These are phyloP conservation scores for Coemansia sp. DNA, from an alignment of 192 early-diverging fungal genomes.

Conservation along the genomic window DNA sequence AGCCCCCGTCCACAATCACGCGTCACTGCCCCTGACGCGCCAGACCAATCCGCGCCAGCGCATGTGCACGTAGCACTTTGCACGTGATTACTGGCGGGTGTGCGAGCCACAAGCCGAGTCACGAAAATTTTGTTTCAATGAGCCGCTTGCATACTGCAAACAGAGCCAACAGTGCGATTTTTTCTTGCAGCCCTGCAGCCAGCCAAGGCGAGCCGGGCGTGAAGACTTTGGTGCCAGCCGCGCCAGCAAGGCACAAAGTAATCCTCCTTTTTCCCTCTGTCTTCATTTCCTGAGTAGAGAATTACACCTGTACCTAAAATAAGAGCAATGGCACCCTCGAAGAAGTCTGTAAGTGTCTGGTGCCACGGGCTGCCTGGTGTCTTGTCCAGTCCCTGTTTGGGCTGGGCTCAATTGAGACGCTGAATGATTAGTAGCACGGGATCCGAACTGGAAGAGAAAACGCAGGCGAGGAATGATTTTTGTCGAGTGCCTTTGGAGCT, in stretches of 20 bases:
- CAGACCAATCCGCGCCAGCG: conserved; percentile 13
- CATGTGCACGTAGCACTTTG: conserved; percentile 4
- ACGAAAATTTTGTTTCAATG: conserved; percentile 12
- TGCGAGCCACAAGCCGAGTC: conserved; percentile 6
- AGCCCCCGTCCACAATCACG: conserved; percentile 7
- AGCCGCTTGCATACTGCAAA: conserved; percentile 4
- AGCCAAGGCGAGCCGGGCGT: background rate
- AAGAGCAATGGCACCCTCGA: conserved; percentile 55
- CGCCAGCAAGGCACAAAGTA: background rate
- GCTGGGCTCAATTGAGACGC: background rate
- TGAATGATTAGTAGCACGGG: background rate
- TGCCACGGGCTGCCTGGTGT: background rate
- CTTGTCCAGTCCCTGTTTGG: background rate
- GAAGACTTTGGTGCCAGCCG: conserved; percentile 8
- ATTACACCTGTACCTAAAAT: conserved; percentile 32
- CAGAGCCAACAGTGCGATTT: background rate
- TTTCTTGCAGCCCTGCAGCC: conserved; percentile 1
- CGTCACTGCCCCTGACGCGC: conserved; percentile 12
- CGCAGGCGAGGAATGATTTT: background rate
- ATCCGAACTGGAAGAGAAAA: background rate
- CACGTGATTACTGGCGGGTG: conserved; percentile 28
- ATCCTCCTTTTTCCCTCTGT: conserved; percentile 51
- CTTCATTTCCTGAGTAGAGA: conserved; percentile 33
- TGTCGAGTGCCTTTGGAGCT: too few relatives aligned
- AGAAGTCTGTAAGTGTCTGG: conserved; percentile 54